Base-by-base conservation (phyloP, 2,329 filamentous ascomycete genomes). In the Boeremia lycopersici region DNA sequence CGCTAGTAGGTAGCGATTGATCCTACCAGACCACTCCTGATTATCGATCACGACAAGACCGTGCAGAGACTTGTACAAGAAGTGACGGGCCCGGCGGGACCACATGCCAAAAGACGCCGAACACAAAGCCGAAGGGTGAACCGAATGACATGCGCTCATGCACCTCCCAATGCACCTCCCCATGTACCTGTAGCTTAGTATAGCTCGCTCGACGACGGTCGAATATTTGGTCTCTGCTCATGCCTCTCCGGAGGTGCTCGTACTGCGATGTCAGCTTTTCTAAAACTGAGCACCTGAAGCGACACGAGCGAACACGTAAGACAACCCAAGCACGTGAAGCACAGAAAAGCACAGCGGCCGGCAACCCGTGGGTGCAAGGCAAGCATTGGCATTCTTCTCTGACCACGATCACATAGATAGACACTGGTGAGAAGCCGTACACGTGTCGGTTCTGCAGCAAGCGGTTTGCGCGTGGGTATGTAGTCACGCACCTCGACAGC, bases 241-340 rank as follows among this genome's bases (percentile, higher is more conserved):
- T 42, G 40, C 26, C 40, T 31, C 26, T 42, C 40, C 40, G 40
- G 3, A 9, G n/a, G 2, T 42, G 26, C 26, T 42, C 40, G 26
- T 42, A 30, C 40, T 42, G 40, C 8, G 26, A 31, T 11, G 40
- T 28, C 40, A 42, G 40, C 40, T 30, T 42, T 28, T 30, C 40
- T 13, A 30, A 42, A 30, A 19, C n/a, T 9, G 40, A 42, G 26
- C 26, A 42, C 19, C 28, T 42, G 40, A 42, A 42, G 40, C 40
- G 40, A 42, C 40, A 42, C 40, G 40, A 42, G 40, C 30, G 40
- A 19, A 42, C 26, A 42, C 40, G 40, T 30, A 42, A 42, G 40
- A 30, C 40, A 30, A 26, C 40, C 40, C 40, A 31, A 31, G 36
- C 36, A 29, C 12, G 40, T 15, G 26, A 11, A 42, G n/a, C 26